Evolutionary conservation across 495 filamentous ascomycete genomes (phyloP), one percentile per base, ranked within the genome.

Genomic region (Chlorociboria aeruginascens): DNA sequence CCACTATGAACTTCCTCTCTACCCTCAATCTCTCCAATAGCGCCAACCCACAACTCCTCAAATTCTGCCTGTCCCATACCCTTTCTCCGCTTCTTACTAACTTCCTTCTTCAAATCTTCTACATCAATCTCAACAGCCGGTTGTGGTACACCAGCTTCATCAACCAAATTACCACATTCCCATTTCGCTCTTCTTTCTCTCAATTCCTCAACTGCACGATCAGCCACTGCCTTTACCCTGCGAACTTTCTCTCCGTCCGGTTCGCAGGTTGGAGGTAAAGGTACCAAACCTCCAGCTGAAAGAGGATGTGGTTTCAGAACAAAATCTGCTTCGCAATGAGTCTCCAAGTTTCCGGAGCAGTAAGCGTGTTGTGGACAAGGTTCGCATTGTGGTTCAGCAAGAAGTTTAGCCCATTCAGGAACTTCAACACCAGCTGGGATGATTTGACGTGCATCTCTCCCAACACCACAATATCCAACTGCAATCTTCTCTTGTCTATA

Each of bases 401-500:
- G 51, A 36, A 74, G 66, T 37, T 72, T 72, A 0, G 79, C 71
- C 76, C 80, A 88, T 45, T 81, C 79, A 7, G 83, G 83, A 31
- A 72, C 58, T 38, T 67, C 61, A 40, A 74, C 59, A 49, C 55
- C 59, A 13, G 57, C 46, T 17, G 72, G 71, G 43, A 76, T 65
- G 30, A 70, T 55, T 43, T 63, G 61, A 11, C 46, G 56, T 6
- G 67, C 77, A 32, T 77, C 69, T 49, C 78, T 74, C 13, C 89
- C 92, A 52, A 92, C 77, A 17, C 89, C 90, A 62, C 92, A 98
- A 62, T 90, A 98, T 25, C 92, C 92, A 36, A 95, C 86, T 33
- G 86, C 86, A 10, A 93, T 66, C 72, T 97, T 96, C 63, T 98
- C 93, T 50, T 89, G 84, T 43, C 93, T 75, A 74, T 86, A 97